Base-by-base conservation (phyloP, 805 yeast genomes). In the Kregervanrija pseudodelftensis region DNA sequence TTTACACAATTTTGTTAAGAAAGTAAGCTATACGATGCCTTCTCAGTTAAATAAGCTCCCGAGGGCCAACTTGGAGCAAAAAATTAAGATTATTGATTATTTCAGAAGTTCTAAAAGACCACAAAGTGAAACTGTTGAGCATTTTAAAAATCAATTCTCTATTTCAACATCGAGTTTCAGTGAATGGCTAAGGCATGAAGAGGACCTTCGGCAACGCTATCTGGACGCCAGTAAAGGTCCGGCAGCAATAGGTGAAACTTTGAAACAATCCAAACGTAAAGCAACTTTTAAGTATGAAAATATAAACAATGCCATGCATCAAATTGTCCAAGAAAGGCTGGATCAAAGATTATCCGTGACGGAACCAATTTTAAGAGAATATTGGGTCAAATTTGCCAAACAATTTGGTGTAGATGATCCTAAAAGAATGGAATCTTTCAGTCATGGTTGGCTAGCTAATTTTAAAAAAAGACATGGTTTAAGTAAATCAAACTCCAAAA, bases 371-470 rank as follows among this genome's bases (percentile, higher is more conserved):
- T 58, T 79, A 38, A 61, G 82, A 34, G 77, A 74, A 41, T 72
- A 75, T 54, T 79, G 85, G 85, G 64, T 70, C 11, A 61, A 68
- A 30, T 75, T 67, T 53, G 83, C 82, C 2, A 72, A 72, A 45
- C 67, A 70, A 53, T 75, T 59, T 54, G 83, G 82, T 9, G 81
- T 79, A 2, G 75, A 72, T 8, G 80, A 79, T 52, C 82, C 83
- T 3, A 79, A 78, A 55, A 61, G 85, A 44, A 57, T 74, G 44
- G 69, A 67, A 28, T 67, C 72, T 12, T 79, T 77, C 49, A 73
- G 79, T 50, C 82, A 78, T 56, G 85, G 85, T 8, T 79, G 84
- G 84, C 59, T 79, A 37, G 65, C 76, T 11, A 80, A 75, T 53
- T 79, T 79, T 59, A 79, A 79, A 57, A 77, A 74, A 50, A 61